Conservation (phyloP, 345 rosid species). For the Brassica carinata region DNA sequence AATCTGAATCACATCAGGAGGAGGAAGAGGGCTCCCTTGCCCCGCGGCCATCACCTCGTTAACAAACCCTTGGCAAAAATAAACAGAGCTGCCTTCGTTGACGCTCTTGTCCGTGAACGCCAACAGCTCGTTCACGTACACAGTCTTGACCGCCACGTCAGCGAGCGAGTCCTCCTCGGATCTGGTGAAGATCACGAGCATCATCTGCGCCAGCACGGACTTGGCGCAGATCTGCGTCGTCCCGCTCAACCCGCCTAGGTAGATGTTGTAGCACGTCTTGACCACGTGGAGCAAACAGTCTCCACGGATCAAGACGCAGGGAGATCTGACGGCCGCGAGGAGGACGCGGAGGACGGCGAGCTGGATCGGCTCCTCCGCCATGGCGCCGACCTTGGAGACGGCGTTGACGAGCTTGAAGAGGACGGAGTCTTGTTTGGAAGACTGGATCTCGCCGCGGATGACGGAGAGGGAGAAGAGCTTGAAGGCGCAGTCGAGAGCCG, state of each 20-base stretch:
- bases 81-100: constrained; percentile 81
- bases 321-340: constrained; percentile 78
- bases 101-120: constrained; percentile 79
- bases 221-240: constrained; percentile 97
- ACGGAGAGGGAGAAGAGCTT: constrained; percentile 75
- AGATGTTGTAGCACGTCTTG: constrained; percentile 86
- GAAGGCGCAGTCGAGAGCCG: constrained; percentile 79
- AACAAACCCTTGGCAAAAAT: constrained; percentile 73
- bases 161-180: constrained; percentile 68
- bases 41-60: constrained; percentile 75
- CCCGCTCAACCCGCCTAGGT: constrained; percentile 76
- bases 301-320: constrained; percentile 76
- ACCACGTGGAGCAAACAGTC: constrained; percentile 77
- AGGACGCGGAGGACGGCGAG: constrained; percentile 74
- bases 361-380: constrained; percentile 80
- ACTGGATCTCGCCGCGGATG: constrained; percentile 65
- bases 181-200: constrained; percentile 71
- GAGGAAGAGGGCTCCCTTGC: constrained; percentile 54
- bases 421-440: constrained; percentile 36
- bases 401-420: constrained; percentile 49
- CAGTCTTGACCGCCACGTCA: constrained; percentile 51
- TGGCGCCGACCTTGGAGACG: constrained; percentile 63
- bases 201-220: constrained; percentile 83
- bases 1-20: constrained; percentile 50
- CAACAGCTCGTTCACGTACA: constrained; percentile 69